Base-by-base conservation (phyloP, 176 grass and related monocot genomes). In the Raddia distichophylla region DNA sequence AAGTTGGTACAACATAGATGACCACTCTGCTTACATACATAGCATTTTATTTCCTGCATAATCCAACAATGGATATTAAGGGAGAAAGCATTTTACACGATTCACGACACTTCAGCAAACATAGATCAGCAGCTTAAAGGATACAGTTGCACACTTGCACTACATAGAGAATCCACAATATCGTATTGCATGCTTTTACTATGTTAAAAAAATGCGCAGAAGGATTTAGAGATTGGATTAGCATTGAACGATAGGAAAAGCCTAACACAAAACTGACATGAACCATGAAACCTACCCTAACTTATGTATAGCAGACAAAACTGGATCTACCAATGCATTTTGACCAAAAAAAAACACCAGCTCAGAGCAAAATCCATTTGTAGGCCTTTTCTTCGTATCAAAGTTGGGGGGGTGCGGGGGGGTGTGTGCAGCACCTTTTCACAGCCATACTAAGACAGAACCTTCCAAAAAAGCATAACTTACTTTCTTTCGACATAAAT, bases 1-100 rank as follows among this genome's bases (percentile, higher is more conserved):
- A 96, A 83, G 67, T 90, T 79, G 3, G 69, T 78, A 75, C 97
- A 99, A 64, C 97, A 99, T 17, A 99, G 93, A 90, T 99, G 97
- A 37, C 93, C 97, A 74, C 87, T 82, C 73, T 90, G 86, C 58
- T 91, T 90, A 86, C 97, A 99, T 6, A 92, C 57, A 16, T 99
- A 99, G 89, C 97, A 99, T 79, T 88, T 88, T 82, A 96, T 93
- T 83, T 90, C 85, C 97, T 99, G 93, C 74, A 90, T 22, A 87
- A 80, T 64, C 13, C 67, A 82, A 84, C 32, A 74, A 83, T 13
- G 46, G 15, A 34, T 61, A 65, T 50, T 85, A 66, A 84, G 51
- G 49, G 40, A 52, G 8, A 15, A 71, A 78, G n/a, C n/a, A 82
- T 12, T 86, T 32, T 67, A 40, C 17, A 53, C 6, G 73, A 78